Evolutionary conservation across 208 protist species (phyloP), one percentile per base, ranked within the genome.

Genomic region (Tritrichomonas foetus): DNA sequence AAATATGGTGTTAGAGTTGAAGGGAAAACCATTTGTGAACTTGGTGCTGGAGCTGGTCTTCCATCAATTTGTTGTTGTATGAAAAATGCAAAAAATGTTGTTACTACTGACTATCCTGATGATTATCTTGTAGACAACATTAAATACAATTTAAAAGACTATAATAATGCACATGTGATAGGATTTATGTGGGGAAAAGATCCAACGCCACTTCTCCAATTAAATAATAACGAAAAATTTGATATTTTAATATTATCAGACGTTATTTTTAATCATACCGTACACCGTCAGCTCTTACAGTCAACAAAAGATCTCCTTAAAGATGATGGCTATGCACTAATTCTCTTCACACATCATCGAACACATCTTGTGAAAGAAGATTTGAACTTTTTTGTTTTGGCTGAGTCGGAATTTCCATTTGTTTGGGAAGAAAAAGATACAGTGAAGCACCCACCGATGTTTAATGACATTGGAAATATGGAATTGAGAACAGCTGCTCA

Each of bases 221-320:
- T 69, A n/a, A 69, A 69, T 69, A 69, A 69, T 69, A 69, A 69
- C n/a, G 64, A 69, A 30, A 69, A 69, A 30, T 69, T 69, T 69
- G 64, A 69, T n/a, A 69, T 69, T n/a, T n/a, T 69, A 16, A 69
- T 69, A 33, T 69, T 69, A 69, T 69, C 64, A 69, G 64, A 69
- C n/a, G 64, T 69, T 33, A 69, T 69, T n/a, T 69, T 69, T 30
- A 69, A 69, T 69, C 11, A 16, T 25, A 69, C 64, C 8, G 64
- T 33, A 69, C 64, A 69, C 25, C 64, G 64, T 69, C 11, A 69
- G 25, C 25, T 69, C 3, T 8, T 69, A 5, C 13, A 69, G n/a
- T 69, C 64, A 69, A 25, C n/a, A 33, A 69, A n/a, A 33, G 64
- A 69, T 30, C 27, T 69, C 3, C 13, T 69, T 8, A 69, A 69